Evolutionary conservation across 768 basidiomycete genomes (phyloP).

Genomic region (Paxillus involutus): DNA sequence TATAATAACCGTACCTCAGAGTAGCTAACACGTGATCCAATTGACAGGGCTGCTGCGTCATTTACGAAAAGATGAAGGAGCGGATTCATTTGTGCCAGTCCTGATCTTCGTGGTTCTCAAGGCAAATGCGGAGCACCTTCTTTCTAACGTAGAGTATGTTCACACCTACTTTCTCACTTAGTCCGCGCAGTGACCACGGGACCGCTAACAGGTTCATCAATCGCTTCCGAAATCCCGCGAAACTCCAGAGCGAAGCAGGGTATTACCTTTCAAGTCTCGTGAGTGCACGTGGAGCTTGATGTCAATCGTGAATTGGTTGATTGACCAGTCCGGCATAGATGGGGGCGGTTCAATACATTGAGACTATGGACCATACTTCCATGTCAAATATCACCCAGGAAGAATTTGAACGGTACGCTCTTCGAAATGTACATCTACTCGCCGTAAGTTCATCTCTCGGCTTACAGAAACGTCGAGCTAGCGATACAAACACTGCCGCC

Average conservation of each 20-base stretch:
- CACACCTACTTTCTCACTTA: not conserved
- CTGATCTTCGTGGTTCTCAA: conserved; percentile 92
- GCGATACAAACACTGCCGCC: conserved; percentile 51
- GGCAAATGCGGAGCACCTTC: conserved; percentile 89
- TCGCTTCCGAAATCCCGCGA: conserved; percentile 86
- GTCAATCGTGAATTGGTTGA: not conserved
- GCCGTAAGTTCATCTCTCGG: conserved; percentile 6
- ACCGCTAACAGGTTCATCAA: conserved; percentile 76
- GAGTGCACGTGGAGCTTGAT: conserved; percentile 23
- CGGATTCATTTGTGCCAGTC: conserved; percentile 93
- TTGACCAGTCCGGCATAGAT: conserved; percentile 49
- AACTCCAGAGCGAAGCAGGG: conserved; percentile 92
- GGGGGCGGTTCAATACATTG: conserved; percentile 96
- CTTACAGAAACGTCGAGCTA: conserved; percentile 53
- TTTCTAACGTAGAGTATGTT: conserved; percentile 93
- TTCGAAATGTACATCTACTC: not conserved
- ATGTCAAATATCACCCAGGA: conserved; percentile 92
- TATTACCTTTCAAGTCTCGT: conserved; percentile 97
- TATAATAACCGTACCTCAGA: conserved; percentile 7
- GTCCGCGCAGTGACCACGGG: not conserved
- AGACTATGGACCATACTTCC: conserved; percentile 95
- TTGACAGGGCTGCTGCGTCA: conserved; percentile 83
- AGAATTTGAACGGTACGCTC: conserved; percentile 79
- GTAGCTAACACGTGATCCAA: not conserved
- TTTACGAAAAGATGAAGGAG: conserved; percentile 79